Base-by-base conservation (phyloP, 2,329 filamentous ascomycete species). In the Verticillium albo-atrum region DNA sequence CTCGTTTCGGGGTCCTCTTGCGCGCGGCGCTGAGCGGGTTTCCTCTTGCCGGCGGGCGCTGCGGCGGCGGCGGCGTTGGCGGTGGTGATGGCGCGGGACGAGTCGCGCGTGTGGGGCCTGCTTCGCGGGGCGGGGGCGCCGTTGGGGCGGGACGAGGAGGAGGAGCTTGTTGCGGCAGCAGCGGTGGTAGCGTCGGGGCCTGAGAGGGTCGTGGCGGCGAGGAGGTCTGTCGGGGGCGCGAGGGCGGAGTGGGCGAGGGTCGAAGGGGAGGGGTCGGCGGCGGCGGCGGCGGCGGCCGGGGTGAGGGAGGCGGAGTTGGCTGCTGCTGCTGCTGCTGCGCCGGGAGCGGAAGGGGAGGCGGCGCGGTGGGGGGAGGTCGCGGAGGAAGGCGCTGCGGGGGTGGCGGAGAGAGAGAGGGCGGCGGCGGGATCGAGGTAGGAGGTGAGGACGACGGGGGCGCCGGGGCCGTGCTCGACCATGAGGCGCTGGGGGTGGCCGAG, bases 401-500 rank as follows among this genome's bases (percentile, higher is more conserved):
- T 17, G 2, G 32, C 15, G 51, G 51, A 53, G 14, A 9, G 14
- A 26, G 27, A 10, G 26, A 25, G 6, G 52, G 62, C 58, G 50
- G 64, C 57, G 50, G 63, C 68, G 26, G 75, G 75, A 59, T 79
- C 76, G 61, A 83, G 69, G 66, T 78, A 83, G 26, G 78, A 80
- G 62, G 80, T 72, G 27, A 79, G 66, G 52, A 79, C 70, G 55
- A 79, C 70, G 63, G 77, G 71, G 25, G 75, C 76, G 55, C 72
- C 71, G 42, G 75, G 72, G 3, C 72, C 74, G 68, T 83, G 82
- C 68, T 87, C 84, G 68, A 87, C 79, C 70, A 87, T 81, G 63
- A 87, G 77, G 69, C 84, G 81, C 66, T 82, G 76, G 3, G 83
- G 81, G 6, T 68, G 66, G 64, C 84, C 84, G 51, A 85, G 76